Evolutionary conservation across 2,329 filamentous ascomycete species (phyloP), one percentile per base, ranked within the genome.

Genomic region (Aspergillus felis): DNA sequence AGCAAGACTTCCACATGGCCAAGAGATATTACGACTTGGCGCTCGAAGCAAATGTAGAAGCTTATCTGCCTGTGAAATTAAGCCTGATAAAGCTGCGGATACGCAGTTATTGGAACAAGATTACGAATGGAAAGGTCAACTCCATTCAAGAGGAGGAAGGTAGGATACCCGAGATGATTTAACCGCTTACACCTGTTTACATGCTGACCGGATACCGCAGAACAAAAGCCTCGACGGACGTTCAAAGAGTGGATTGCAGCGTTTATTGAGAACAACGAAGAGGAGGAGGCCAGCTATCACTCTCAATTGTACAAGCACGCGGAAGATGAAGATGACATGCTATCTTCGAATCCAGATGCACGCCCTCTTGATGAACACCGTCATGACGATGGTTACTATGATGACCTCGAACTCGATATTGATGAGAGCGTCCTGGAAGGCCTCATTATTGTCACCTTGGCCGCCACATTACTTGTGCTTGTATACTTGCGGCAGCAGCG

Each of bases 11-110:
- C 72, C 94, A 99, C 70, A 86, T 99, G 56, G 94, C 95, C 2
- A 99, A 99, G 76, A 83, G 94, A 54, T 96, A 92, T 75, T 99
- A 99, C 70, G 94, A 99, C 67, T 84, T 94, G 59, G 93, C 94
- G 1, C 79, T 97, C 29, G 91, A 92, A 68, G 92, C 93, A 0
- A 99, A 96, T 67, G 83, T 87, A 51, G 95, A 99, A 74, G 92
- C 94, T 0, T 97, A 97, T 71, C 81, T 97, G 0, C 94, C 94
- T 0, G 94, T 97, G 3, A 91, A 91, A 10, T 78, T 99, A 29
- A 93, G 91, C 61, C 78, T 99, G 51, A 80, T 96, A 61, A 96
- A 96, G 73, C 80, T 99, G 58, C 83, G 93, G 10, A 78, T 89
- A 53, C 85, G 92, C 58, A 96, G 91, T 71, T 94, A 91, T 66